phyloP scores from a whole-genome alignment of 2,329 filamentous ascomycete genomes.

The Ascocoryne sarcoides region DNA sequence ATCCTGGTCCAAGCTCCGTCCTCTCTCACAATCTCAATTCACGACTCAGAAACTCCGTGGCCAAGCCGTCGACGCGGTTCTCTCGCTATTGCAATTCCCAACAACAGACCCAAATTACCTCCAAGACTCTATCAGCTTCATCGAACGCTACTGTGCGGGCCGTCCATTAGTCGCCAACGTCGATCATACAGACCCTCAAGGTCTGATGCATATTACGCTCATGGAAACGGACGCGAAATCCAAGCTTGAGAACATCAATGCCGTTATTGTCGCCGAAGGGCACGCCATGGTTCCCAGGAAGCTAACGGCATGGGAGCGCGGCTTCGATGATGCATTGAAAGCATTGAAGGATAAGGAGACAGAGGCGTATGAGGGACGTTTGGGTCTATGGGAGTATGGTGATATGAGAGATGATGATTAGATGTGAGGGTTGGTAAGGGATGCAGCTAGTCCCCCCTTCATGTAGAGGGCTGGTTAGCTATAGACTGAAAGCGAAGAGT shows the following conservation, averaged over 20 bases:
- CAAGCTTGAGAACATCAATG: slow-evolving; percentile 74
- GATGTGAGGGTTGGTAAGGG: no score
- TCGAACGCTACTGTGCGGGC: slow-evolving; percentile 65
- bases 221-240: slow-evolving; percentile 64
- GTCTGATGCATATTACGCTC: slow-evolving; percentile 75
- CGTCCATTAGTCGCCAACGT: slow-evolving; percentile 83
- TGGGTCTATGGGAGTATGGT: slow-evolving; percentile 97
- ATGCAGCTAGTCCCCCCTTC: no score
- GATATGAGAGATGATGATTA: slow-evolving; percentile 90
- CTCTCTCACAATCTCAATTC: slow-evolving; percentile 75
- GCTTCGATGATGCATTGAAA: slow-evolving; percentile 62
- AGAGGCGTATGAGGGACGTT: slow-evolving; percentile 68
- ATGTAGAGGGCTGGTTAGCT: no score
- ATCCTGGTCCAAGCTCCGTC: slow-evolving; percentile 73
- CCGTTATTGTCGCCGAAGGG: slow-evolving; percentile 74
- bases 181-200: slow-evolving; percentile 77
- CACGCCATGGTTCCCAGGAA: slow-evolving; percentile 88
- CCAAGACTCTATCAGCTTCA: slow-evolving; percentile 65
- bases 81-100: slow-evolving; percentile 86
- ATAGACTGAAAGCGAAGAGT: no score
- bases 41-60: slow-evolving; percentile 70
- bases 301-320: slow-evolving; percentile 83
- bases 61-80: slow-evolving; percentile 77
- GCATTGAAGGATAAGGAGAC: slow-evolving; percentile 65
- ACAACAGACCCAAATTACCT: slow-evolving; percentile 68